Conservation (phyloP, 805 yeast genomes). For the Teunomyces panamensis region DNA sequence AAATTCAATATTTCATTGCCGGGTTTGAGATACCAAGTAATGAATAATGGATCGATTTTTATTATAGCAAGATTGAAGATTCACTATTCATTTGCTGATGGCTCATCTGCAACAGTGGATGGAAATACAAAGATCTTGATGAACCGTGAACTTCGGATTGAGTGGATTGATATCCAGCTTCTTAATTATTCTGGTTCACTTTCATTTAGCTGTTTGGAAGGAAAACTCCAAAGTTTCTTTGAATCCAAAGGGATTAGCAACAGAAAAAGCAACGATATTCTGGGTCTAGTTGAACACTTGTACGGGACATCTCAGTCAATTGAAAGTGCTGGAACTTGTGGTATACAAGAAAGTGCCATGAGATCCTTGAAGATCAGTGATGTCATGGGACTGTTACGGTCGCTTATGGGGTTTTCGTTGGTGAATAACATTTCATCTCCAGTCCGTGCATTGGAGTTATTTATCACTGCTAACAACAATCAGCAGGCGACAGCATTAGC, state of each 20-base stretch:
- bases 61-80: slow-evolving; percentile 27
- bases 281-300: slow-evolving; percentile 15
- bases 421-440: slow-evolving; percentile 52
- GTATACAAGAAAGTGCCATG: slow-evolving; percentile 64
- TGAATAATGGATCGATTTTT: slow-evolving; percentile 38
- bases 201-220: slow-evolving; percentile 23
- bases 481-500: slow-evolving; percentile 15
- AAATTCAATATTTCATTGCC: slow-evolving; percentile 30
- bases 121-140: slow-evolving; percentile 63
- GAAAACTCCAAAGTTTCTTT: slow-evolving; percentile 19
- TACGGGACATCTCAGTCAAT: slow-evolving; percentile 50
- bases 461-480: slow-evolving; percentile 24
- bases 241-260: slow-evolving; percentile 10
- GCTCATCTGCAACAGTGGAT: slow-evolving; percentile 60
- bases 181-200: slow-evolving; percentile 26
- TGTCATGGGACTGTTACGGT: slow-evolving; percentile 68
- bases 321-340: slow-evolving; percentile 51
- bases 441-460: slow-evolving; percentile 49
- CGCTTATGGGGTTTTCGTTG: slow-evolving; percentile 58
- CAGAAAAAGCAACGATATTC: slow-evolving; percentile 4
- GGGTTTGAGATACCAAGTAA: slow-evolving; percentile 38
- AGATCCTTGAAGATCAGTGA: slow-evolving; percentile 73
- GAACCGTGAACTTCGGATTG: slow-evolving; percentile 61
- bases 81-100: slow-evolving; percentile 56
- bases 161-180: slow-evolving; percentile 63